These are phyloP conservation scores for Mycena chlorophos DNA, from an alignment of 768 basidiomycete genomes.

Conservation along the genomic window DNA sequence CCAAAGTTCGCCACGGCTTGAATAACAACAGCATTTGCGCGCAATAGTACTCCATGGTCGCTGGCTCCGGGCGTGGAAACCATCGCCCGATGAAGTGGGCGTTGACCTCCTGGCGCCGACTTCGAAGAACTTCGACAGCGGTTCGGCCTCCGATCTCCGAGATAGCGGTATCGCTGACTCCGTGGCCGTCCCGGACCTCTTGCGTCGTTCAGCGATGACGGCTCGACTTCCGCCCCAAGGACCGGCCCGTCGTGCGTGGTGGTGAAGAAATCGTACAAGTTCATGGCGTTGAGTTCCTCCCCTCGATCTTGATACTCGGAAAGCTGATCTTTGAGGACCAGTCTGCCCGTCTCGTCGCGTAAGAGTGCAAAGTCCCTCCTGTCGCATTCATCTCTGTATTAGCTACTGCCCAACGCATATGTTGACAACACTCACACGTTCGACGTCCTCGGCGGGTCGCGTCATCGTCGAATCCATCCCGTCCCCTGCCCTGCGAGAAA, in stretches of 20 bases:
- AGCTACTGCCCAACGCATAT: not conserved
- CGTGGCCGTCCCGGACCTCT: not conserved
- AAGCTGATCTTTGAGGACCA: constrained; percentile 4
- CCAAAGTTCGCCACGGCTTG: constrained; percentile 34
- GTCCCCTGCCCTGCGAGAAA: not conserved
- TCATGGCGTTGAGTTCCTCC: constrained; percentile 3
- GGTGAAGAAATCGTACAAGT: constrained; percentile 5
- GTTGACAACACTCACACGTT: not conserved
- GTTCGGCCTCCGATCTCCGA: not conserved
- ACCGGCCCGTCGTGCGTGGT: constrained; percentile 1
- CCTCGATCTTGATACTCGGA: constrained; percentile 24
- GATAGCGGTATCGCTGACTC: not conserved
- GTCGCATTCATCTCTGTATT: not conserved
- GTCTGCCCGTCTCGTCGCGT: not conserved
- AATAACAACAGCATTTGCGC: constrained; percentile 36
- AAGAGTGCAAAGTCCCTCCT: not conserved
- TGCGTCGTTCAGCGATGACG: too few relatives aligned
- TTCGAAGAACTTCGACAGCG: not conserved
- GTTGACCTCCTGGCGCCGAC: not conserved
- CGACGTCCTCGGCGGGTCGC: not conserved
- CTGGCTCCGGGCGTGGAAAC: constrained; percentile 29
- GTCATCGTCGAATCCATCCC: not conserved
- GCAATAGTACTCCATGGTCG: constrained; percentile 19
- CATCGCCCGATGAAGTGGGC: constrained; percentile 35
- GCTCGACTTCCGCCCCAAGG: too few relatives aligned